A percentile compares a stretch with the other conserved stretches of the same genome.
Evolutionary conservation across 2,329 filamentous ascomycete genomes (phyloP).

Genomic region (Talaromyces sp.): DNA sequence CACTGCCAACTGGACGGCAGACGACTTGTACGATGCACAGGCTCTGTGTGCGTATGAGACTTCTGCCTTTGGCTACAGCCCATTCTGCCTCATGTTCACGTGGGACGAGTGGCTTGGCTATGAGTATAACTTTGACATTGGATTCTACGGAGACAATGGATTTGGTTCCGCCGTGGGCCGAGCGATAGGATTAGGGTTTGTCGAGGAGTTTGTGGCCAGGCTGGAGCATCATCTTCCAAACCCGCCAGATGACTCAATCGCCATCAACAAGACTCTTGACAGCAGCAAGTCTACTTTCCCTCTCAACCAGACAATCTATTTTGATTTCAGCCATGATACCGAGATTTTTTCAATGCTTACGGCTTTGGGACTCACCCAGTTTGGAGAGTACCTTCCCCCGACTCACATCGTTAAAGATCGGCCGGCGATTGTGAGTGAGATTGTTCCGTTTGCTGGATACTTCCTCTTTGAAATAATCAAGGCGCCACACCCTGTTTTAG

Average conservation of each 20-base stretch:
- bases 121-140: constrained; percentile 65
- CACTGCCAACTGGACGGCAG: constrained; percentile 53
- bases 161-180: constrained; percentile 63
- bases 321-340: constrained; percentile 75
- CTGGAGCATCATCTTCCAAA: constrained; percentile 38
- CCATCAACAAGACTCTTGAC: constrained; percentile 40
- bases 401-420: constrained; percentile 53
- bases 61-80: constrained; percentile 68
- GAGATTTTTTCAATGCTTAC: constrained; percentile 66
- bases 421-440: constrained; percentile 60
- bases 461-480: constrained; percentile 71
- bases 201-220: constrained; percentile 67
- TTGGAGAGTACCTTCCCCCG: constrained; percentile 55
- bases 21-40: constrained; percentile 63
- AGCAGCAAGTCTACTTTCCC: constrained; percentile 65
- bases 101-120: constrained; percentile 70
- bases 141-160: constrained; percentile 56
- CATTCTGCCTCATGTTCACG: constrained; percentile 69
- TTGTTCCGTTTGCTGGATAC: constrained; percentile 67
- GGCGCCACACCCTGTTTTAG: constrained; percentile 58
- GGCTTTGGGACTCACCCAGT: constrained; percentile 68
- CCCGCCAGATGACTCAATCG: constrained; percentile 27
- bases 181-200: constrained; percentile 68
- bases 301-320: constrained; percentile 65
- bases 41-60: constrained; percentile 73